These are phyloP conservation scores for Excoecaria agallocha DNA, from an alignment of 345 rosid genomes.

Conservation along the genomic window DNA sequence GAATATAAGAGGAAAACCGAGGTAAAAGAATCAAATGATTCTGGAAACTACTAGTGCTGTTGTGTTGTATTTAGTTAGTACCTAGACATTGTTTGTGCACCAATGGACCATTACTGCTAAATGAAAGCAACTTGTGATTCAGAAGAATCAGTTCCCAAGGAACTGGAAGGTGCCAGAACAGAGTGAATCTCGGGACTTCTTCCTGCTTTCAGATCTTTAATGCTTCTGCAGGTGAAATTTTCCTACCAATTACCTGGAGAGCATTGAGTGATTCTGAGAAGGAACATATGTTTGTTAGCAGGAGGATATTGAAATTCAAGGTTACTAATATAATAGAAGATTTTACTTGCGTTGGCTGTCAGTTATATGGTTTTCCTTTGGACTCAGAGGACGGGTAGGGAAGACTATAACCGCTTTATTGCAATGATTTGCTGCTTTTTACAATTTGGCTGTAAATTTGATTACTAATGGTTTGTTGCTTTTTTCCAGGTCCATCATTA, in stretches of 20 bases:
- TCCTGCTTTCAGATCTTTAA: slow-evolving; percentile 41
- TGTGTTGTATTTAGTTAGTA: background rate
- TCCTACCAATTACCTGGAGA: slow-evolving; percentile 45
- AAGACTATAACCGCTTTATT: background rate
- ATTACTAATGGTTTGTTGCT: background rate
- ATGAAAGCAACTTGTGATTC: slow-evolving; percentile 14
- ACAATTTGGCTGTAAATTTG: background rate
- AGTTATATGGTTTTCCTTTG: slow-evolving; percentile 48
- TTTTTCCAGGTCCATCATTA: slow-evolving; percentile 26
- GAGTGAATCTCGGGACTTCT: slow-evolving; percentile 22
- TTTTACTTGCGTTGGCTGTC: slow-evolving; percentile 51
- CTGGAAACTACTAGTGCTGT: background rate
- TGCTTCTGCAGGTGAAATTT: slow-evolving; percentile 50
- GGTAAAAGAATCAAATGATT: background rate
- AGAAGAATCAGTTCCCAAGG: slow-evolving; percentile 32
- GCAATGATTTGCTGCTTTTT: background rate
- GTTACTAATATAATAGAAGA: slow-evolving; percentile 37
- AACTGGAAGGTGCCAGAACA: slow-evolving; percentile 56
- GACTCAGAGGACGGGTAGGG: slow-evolving; percentile 32
- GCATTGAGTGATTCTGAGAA: slow-evolving; percentile 33
- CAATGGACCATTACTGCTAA: background rate
- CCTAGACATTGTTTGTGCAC: background rate
- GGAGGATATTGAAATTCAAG: slow-evolving; percentile 30
- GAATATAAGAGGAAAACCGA: background rate
- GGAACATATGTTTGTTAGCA: slow-evolving; percentile 53